phyloP scores from a whole-genome alignment of 169 alveolate genomes.

The Neospora caninum region DNA sequence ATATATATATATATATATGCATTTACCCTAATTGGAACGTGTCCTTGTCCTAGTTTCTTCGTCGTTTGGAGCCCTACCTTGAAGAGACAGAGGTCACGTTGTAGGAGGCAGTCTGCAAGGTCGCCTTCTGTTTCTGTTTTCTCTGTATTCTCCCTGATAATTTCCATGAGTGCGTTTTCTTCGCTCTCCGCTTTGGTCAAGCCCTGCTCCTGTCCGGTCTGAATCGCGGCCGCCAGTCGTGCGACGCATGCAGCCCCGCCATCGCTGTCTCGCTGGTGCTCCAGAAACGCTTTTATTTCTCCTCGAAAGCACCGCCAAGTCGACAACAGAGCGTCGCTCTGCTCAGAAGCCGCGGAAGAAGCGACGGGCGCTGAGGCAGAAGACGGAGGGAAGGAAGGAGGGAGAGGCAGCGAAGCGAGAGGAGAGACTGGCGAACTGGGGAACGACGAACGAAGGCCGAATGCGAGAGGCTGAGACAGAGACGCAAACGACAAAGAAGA shows the following conservation, averaged over 20 bases:
- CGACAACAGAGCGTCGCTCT: background rate
- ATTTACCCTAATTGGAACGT: no score
- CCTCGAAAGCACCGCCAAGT: background rate
- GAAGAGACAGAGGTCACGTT: background rate
- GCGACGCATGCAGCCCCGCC: background rate
- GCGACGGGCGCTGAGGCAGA: background rate
- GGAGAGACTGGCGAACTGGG: no score
- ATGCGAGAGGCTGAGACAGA: no score
- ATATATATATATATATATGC: no score
- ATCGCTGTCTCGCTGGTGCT: background rate
- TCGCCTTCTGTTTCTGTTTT: background rate
- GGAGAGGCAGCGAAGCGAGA: no score
- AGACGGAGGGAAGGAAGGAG: background rate
- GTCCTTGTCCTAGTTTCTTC: background rate
- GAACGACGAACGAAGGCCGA: no score
- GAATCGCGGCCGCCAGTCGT: background rate
- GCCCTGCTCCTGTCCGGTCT: background rate
- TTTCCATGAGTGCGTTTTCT: background rate
- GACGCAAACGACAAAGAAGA: no score
- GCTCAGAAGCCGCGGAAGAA: background rate
- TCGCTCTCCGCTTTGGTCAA: background rate
- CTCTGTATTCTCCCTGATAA: background rate
- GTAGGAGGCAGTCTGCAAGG: background rate
- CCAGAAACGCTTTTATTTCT: background rate
- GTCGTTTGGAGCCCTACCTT: background rate